These are phyloP conservation scores for Zygosaccharomyces sapae DNA, from an alignment of 1,139 yeast genomes.

Conservation along the genomic window DNA sequence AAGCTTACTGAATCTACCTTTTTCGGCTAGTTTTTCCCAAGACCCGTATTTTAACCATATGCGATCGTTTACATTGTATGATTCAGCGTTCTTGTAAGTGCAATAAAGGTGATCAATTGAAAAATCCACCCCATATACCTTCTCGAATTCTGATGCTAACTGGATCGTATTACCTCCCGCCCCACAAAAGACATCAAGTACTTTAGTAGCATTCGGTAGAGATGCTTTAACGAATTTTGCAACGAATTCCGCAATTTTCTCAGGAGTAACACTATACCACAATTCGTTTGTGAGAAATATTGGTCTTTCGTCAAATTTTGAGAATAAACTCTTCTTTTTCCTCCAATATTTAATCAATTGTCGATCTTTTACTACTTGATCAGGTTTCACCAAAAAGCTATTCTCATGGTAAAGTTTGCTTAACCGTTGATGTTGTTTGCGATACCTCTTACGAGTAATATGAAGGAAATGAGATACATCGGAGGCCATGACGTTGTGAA, in stretches of 20 bases:
- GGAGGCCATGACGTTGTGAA: neutral
- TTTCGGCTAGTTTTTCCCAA: slow-evolving; percentile 46
- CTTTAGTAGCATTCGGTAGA: slow-evolving; percentile 44
- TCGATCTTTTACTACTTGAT: slow-evolving; percentile 15
- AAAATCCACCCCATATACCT: slow-evolving; percentile 64
- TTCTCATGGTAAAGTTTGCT: slow-evolving; percentile 16
- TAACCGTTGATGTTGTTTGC: slow-evolving; percentile 18
- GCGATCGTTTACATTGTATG: slow-evolving; percentile 56
- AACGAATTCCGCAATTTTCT: slow-evolving; percentile 57
- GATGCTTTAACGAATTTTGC: slow-evolving; percentile 56
- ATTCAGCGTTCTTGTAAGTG: slow-evolving; percentile 62
- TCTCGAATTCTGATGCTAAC: slow-evolving; percentile 57
- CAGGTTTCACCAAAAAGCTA: slow-evolving; percentile 14
- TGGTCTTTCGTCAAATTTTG: slow-evolving; percentile 52
- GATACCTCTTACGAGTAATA: slow-evolving; percentile 17
- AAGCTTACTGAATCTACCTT: slow-evolving; percentile 28
- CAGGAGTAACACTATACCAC: slow-evolving; percentile 94
- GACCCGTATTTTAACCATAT: slow-evolving; percentile 51
- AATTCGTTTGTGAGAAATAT: slow-evolving; percentile 67
- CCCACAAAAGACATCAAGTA: slow-evolving; percentile 82
- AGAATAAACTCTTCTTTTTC: slow-evolving; percentile 23
- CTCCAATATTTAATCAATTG: slow-evolving; percentile 30
- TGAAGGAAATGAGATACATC: slow-evolving; percentile 19
- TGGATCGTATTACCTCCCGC: slow-evolving; percentile 95
- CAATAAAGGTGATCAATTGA: slow-evolving; percentile 59